Evolutionary conservation across 1,139 yeast genomes (phyloP).

Genomic region (Arxiozyma slooffiae): DNA sequence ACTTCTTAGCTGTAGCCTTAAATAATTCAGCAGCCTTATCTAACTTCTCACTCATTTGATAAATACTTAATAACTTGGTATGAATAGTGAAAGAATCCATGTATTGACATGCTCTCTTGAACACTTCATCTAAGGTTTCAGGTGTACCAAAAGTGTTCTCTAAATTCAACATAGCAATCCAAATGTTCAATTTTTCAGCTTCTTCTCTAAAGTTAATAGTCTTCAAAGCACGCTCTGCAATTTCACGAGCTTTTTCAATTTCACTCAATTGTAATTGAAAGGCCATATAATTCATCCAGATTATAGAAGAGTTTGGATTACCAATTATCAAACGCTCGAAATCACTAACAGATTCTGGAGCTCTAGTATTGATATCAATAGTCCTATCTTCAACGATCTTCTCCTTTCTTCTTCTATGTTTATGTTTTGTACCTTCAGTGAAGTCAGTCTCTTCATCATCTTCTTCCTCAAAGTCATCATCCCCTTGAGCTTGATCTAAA

Average conservation of each 20-base stretch:
- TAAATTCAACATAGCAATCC: slow-evolving; percentile 92
- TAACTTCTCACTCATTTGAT: slow-evolving; percentile 59
- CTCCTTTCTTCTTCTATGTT: slow-evolving; percentile 39
- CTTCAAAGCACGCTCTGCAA: slow-evolving; percentile 85
- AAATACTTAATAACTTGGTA: slow-evolving; percentile 68
- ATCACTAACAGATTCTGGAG: slow-evolving; percentile 86
- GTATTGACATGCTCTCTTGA: slow-evolving; percentile 76
- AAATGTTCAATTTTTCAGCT: slow-evolving; percentile 81
- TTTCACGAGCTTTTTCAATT: slow-evolving; percentile 85
- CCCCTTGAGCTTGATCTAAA: slow-evolving; percentile 64
- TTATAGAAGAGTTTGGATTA: slow-evolving; percentile 83
- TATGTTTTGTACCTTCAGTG: slow-evolving; percentile 35
- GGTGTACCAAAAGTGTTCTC: slow-evolving; percentile 88
- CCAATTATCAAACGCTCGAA: slow-evolving; percentile 87
- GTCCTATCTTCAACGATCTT: slow-evolving; percentile 66
- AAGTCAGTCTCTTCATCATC: slow-evolving; percentile 39
- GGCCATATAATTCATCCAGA: slow-evolving; percentile 98
- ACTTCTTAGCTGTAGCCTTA: slow-evolving; percentile 65
- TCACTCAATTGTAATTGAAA: slow-evolving; percentile 93
- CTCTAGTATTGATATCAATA: slow-evolving; percentile 68
- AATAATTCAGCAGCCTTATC: slow-evolving; percentile 63
- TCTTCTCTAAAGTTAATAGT: slow-evolving; percentile 88
- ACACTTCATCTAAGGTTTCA: slow-evolving; percentile 68
- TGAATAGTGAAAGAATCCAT: slow-evolving; percentile 83
- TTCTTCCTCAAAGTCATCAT: slow-evolving; percentile 44